These are phyloP conservation scores for Talaromyces liani DNA, from an alignment of 495 filamentous ascomycete species.

Conservation along the genomic window DNA sequence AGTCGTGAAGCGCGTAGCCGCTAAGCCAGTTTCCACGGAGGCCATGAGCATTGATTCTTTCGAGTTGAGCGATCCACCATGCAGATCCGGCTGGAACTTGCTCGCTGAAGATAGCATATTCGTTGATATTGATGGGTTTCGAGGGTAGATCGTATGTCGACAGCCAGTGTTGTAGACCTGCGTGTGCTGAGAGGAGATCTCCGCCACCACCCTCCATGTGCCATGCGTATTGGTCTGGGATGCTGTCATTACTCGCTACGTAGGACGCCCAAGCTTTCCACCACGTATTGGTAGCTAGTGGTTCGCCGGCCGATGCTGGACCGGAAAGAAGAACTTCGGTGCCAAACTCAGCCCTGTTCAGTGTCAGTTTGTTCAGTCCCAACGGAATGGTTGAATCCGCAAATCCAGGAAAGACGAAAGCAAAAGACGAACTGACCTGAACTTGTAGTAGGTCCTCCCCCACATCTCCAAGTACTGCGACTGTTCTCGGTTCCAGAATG, in stretches of 20 bases:
- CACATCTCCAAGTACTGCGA: constrained; percentile 22
- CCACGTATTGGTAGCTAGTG: constrained; percentile 14
- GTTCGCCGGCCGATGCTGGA: constrained; percentile 17
- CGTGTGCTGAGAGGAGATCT: constrained; percentile 18
- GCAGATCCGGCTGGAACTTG: constrained; percentile 22
- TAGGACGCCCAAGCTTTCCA: constrained; percentile 17
- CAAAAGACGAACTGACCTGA: constrained; percentile 8
- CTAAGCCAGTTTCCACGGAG: constrained; percentile 27
- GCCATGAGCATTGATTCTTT: constrained; percentile 22
- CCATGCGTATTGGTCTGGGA: constrained; percentile 25
- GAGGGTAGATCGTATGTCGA: constrained; percentile 18
- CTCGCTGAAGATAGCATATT: constrained; percentile 23
- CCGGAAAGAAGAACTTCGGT: constrained; percentile 14
- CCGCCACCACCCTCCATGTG: constrained; percentile 18
- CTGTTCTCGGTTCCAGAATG: constrained; percentile 21
- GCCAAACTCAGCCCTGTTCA: constrained; percentile 6
- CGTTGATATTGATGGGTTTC: constrained; percentile 28
- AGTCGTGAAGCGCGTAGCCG: constrained; percentile 23
- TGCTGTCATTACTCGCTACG: constrained; percentile 12
- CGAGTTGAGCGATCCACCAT: constrained; percentile 27
- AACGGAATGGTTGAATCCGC: background rate
- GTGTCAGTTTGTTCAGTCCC: background rate
- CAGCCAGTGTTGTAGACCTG: constrained; percentile 13
- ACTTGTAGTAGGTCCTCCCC: constrained; percentile 17
- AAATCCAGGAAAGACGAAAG: background rate